A percentile compares a stretch with the other conserved stretches of the same genome.
Conservation (phyloP, 1,139 yeast genomes). For the Geotrichum australiense region DNA sequence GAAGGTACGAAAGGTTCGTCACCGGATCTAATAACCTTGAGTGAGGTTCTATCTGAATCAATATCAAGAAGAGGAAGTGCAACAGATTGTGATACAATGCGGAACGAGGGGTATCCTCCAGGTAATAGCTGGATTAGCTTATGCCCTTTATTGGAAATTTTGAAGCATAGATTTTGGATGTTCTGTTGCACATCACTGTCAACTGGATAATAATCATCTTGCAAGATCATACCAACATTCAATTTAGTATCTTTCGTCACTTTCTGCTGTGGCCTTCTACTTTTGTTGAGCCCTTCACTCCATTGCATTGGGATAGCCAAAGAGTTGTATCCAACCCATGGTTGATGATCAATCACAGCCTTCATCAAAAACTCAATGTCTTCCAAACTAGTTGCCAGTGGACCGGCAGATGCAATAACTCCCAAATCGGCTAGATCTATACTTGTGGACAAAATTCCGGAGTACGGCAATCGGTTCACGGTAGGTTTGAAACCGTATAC, state of each 20-base stretch:
- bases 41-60: constrained; percentile 8
- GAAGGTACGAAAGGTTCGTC: constrained; percentile 17
- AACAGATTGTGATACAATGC: constrained; percentile 4
- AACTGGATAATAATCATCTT: constrained; percentile 9
- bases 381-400: constrained; percentile 44
- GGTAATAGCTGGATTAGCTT: constrained; percentile 7
- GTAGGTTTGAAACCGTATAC: constrained; percentile 51
- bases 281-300: constrained; percentile 27
- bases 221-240: constrained; percentile 12
- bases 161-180: constrained; percentile 7
- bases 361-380: constrained; percentile 55
- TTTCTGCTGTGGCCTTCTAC: neutral
- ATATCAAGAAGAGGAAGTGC: constrained; percentile 14
- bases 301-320: constrained; percentile 43
- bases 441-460: constrained; percentile 13
- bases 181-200: constrained; percentile 10
- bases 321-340: constrained; percentile 49
- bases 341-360: constrained; percentile 44
- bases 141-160: constrained; percentile 12
- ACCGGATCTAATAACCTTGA: constrained; percentile 12
- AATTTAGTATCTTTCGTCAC: neutral
- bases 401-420: constrained; percentile 43
- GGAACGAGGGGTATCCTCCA: constrained; percentile 10
- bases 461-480: constrained; percentile 40
- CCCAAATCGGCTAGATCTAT: constrained; percentile 27